Evolutionary conservation across 176 grass and related monocot genomes (phyloP).

Genomic region (Carex littledalei): DNA sequence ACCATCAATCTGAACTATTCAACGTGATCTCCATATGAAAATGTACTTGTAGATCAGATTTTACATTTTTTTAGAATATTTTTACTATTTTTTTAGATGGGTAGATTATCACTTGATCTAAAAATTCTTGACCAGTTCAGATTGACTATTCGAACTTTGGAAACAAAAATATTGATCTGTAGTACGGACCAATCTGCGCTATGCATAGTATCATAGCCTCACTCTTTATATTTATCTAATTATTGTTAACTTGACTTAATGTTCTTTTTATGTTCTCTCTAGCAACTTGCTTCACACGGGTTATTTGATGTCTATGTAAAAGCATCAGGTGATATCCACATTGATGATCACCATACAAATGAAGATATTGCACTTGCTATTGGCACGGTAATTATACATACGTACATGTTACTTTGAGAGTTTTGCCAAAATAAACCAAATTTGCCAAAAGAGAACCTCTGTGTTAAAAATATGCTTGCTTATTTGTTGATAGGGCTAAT

Average conservation of each 20-base stretch:
- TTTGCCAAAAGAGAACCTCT: background rate
- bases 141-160: too few relatives aligned
- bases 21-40: too few relatives aligned
- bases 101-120: too few relatives aligned
- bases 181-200: too few relatives aligned
- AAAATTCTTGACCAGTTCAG: too few relatives aligned
- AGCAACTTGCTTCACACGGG: constrained; percentile 96
- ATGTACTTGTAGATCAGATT: too few relatives aligned
- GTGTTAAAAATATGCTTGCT: background rate
- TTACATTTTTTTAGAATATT: too few relatives aligned
- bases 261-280: constrained; percentile 27
- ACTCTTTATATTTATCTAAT: background rate
- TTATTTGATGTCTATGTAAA: constrained; percentile 83
- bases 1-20: too few relatives aligned
- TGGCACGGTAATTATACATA: constrained; percentile 56
- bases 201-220: too few relatives aligned
- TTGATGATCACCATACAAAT: constrained; percentile 99
- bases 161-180: too few relatives aligned
- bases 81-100: too few relatives aligned
- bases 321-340: constrained; percentile 82
- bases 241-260: background rate
- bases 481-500: background rate
- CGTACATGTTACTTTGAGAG: background rate
- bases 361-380: constrained; percentile 97
- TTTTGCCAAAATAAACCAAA: background rate